A percentile compares a stretch with the other conserved stretches of the same genome.
phyloP scores from a whole-genome alignment of 2,329 filamentous ascomycete species.

The Penicillium sp. region DNA sequence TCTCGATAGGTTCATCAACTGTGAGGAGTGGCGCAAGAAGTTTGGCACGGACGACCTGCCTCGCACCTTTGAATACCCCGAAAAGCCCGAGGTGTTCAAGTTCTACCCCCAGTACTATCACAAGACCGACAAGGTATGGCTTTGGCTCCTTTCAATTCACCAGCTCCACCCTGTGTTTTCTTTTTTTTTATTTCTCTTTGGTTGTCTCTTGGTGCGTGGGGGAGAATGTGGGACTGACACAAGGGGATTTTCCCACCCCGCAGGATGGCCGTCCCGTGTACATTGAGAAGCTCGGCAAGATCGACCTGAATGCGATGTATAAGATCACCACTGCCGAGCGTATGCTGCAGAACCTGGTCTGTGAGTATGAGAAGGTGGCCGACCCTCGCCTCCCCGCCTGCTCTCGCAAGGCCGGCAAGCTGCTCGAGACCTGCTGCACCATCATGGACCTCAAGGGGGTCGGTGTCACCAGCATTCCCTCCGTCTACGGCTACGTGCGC shows the following conservation, averaged over 20 bases:
- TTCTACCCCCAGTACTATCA: slow-evolving; percentile 99
- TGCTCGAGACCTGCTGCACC: slow-evolving; percentile 96
- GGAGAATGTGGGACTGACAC: neutral
- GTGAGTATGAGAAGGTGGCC: slow-evolving; percentile 94
- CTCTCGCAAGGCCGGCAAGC: slow-evolving; percentile 80
- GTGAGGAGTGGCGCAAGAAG: slow-evolving; percentile 84
- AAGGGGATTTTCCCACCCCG: neutral
- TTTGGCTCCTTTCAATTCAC: neutral
- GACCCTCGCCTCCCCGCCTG: slow-evolving; percentile 92
- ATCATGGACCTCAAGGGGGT: slow-evolving; percentile 98
- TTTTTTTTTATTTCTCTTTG: neutral
- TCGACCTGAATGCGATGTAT: slow-evolving; percentile 83
- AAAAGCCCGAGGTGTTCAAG: slow-evolving; percentile 76
- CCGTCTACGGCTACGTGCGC: slow-evolving; percentile 82
- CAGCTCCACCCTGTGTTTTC: too few relatives aligned
- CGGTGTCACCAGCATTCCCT: slow-evolving; percentile 69
- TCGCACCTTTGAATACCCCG: slow-evolving; percentile 75
- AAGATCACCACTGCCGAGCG: slow-evolving; percentile 88
- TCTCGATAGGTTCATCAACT: slow-evolving; percentile 70
- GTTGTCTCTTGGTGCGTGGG: neutral
- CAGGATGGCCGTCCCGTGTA: slow-evolving; percentile 95
- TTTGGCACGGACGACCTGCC: slow-evolving; percentile 78
- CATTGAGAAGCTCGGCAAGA: slow-evolving; percentile 91
- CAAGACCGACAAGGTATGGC: slow-evolving; percentile 57
- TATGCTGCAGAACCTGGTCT: slow-evolving; percentile 93